Percentiles rank a stretch among this genome's conserved stretches.
phyloP scores from a whole-genome alignment of 345 rosid species.

The Eucalyptus microcorys region DNA sequence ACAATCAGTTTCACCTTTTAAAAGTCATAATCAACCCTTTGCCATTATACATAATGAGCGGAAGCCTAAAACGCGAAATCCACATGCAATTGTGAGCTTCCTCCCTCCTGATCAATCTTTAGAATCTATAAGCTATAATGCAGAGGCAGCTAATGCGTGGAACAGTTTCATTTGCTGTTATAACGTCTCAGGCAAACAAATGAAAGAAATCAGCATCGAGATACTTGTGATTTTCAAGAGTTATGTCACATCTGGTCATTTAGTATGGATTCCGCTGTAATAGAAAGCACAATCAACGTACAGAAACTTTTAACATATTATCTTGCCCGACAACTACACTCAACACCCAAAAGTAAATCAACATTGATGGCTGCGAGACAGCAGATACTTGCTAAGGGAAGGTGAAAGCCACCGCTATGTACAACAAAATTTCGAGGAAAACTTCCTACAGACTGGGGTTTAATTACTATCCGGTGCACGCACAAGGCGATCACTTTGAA shows the following conservation, averaged over 20 bases:
- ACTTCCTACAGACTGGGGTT: neutral
- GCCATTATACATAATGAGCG: neutral
- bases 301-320: neutral
- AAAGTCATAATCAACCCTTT: neutral
- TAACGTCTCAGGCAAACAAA: neutral
- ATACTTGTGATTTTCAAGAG: neutral
- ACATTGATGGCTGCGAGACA: neutral
- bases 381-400: neutral
- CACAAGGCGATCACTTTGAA: conserved; percentile 27
- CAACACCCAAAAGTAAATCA: neutral
- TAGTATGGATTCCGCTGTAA: neutral
- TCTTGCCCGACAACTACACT: neutral
- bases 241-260: neutral
- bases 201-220: neutral
- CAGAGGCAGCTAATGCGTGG: neutral
- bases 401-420: neutral
- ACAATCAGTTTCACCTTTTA: neutral
- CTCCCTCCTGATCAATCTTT: neutral
- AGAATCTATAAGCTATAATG: neutral
- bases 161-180: neutral
- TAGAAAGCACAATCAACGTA: neutral
- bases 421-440: neutral
- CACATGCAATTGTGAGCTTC: neutral
- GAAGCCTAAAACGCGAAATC: neutral
- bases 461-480: neutral